These are phyloP conservation scores for Trichosanthes truncata DNA, from an alignment of 306 rosid genomes.

Conservation along the genomic window DNA sequence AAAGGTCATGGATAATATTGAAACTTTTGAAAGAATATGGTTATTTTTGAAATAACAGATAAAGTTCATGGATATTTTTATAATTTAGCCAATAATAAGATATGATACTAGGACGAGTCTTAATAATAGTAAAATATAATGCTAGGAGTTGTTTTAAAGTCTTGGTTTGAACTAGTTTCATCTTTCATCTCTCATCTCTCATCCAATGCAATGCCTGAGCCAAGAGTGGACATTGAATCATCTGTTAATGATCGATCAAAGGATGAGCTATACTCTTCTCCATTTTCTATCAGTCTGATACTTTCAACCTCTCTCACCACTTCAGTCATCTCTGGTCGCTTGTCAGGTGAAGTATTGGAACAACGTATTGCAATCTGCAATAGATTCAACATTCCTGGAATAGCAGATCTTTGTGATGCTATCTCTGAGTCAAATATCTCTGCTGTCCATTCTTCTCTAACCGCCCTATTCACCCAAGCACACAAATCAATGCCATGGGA, in stretches of 20 bases:
- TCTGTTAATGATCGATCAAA: constrained; percentile 42
- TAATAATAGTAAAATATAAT: neutral
- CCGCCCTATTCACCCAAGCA: constrained; percentile 65
- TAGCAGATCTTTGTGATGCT: constrained; percentile 24
- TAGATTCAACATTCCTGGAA: constrained; percentile 57
- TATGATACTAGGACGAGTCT: neutral
- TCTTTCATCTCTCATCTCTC: constrained; percentile 19
- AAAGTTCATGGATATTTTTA: neutral
- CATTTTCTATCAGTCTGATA: constrained; percentile 20
- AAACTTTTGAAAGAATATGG: neutral
- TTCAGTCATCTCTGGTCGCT: constrained; percentile 56
- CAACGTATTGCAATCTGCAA: constrained; percentile 63
- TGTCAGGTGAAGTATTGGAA: constrained; percentile 43
- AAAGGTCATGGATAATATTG: neutral
- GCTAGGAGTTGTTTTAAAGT: neutral
- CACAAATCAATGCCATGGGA: constrained; percentile 41
- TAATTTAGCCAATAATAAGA: neutral
- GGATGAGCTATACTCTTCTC: constrained; percentile 37
- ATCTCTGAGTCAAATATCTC: constrained; percentile 70
- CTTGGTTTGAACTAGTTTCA: neutral
- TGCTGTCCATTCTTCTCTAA: constrained; percentile 86
- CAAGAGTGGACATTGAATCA: constrained; percentile 31
- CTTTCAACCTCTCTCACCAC: constrained; percentile 49
- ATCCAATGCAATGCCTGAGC: constrained; percentile 30
- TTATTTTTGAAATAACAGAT: neutral